These are phyloP conservation scores for Aegilops umbellulata DNA, from an alignment of 176 grass and related monocot species.

Conservation along the genomic window DNA sequence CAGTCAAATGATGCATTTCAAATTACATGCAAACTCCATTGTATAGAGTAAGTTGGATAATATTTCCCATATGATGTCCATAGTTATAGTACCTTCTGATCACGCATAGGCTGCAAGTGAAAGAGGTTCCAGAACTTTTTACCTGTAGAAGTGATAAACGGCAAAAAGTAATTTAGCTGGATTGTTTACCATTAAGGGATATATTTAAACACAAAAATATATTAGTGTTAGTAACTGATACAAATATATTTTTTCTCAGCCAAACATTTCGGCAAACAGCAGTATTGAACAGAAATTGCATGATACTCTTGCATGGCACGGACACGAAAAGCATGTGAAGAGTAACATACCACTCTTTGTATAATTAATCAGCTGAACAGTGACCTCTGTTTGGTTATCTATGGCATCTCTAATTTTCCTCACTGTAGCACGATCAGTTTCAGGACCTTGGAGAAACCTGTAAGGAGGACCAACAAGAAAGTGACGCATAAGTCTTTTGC, in stretches of 20 bases:
- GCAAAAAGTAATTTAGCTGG: not conserved
- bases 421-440: conserved; percentile 71
- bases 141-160: conserved; percentile 43
- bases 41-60: conserved; percentile 24
- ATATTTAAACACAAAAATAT: not conserved
- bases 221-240: not conserved
- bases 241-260: not conserved
- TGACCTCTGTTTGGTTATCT: conserved; percentile 83
- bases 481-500: not conserved
- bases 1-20: conserved; percentile 19
- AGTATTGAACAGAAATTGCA: conserved; percentile 1
- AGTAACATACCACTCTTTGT: conserved; percentile 73
- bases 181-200: not conserved
- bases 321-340: not conserved
- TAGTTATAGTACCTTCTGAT: conserved; percentile 76
- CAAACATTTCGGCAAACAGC: not conserved
- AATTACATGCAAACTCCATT: conserved; percentile 19
- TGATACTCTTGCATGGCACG: not conserved
- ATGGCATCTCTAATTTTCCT: conserved; percentile 92
- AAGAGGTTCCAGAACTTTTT: conserved; percentile 99
- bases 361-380: conserved; percentile 95
- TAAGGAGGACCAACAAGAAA: not conserved
- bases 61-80: not conserved
- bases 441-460: conserved; percentile 93
- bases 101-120: conserved; percentile 97